Base-by-base conservation (phyloP, 2,329 filamentous ascomycete species). In the Hypoxylon sp. region DNA sequence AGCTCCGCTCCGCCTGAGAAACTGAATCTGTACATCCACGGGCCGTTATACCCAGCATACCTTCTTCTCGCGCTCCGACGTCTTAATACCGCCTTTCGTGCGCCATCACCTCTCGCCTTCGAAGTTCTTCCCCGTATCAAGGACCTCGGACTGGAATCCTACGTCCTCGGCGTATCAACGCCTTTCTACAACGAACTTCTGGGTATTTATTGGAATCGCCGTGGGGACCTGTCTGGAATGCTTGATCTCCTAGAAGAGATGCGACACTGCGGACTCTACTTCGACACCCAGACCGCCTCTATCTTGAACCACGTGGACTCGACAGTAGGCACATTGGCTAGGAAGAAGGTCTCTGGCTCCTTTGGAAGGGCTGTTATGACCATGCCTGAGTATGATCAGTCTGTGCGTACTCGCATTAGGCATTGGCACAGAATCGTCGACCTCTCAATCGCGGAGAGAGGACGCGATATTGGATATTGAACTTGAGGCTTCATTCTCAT, bases 131-230 rank as follows among this genome's bases (percentile, higher is more conserved):
- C 91, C 0, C 84, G 85, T 6, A 80, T 93, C 71, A 91, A 91
- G 73, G 81, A 84, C 45, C 81, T 92, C 0, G 91, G 91, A 1
- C 83, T 91, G 1, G 85, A 87, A 0, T 90, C 90, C 0, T 92
- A 90, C 72, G 88, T 92, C 5, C 83, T 95, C 0, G 91, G 91
- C 49, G 89, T 87, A 4, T 89, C 88, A 16, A 91, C 90, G 0
- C 80, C 84, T 0, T 86, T 94, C 42, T 94, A 92, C 80, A 89
- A 91, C 73, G 82, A 87, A 50, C 82, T 93, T 32, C 81, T 92
- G 22, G 77, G 81, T 12, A 83, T 89, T 20, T 81, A 87, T 58
- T 92, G 89, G 87, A 76, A 79, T 32, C 84, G 86, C 9, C 85
- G 87, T 67, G 83, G 86, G 20, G 87, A 92, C 71, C 80, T 87